Conservation (phyloP, 208 protist genomes). For the Jaenimonas drosophilae region DNA sequence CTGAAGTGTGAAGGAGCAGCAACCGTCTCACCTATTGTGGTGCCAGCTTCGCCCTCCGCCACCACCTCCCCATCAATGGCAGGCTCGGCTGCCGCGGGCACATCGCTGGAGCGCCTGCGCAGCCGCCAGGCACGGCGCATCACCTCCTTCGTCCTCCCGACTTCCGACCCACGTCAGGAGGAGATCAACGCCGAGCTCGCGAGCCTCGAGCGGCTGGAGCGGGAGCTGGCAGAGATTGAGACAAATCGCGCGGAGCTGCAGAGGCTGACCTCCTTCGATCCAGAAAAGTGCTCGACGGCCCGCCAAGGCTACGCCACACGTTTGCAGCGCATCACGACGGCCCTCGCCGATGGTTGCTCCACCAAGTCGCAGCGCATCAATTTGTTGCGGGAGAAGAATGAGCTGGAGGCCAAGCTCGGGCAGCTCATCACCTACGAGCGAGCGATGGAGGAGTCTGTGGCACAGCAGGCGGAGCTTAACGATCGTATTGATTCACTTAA, state of each 20-base stretch:
- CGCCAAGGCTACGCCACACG: slow-evolving; percentile 31
- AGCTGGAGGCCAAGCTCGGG: slow-evolving; percentile 21
- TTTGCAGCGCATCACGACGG: slow-evolving; percentile 16
- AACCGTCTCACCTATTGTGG: no score
- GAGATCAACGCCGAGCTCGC: slow-evolving; percentile 40
- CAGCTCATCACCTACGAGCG: slow-evolving; percentile 36
- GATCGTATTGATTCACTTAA: slow-evolving; percentile 62
- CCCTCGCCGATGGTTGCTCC: slow-evolving; percentile 8
- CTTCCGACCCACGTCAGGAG: slow-evolving; percentile 8
- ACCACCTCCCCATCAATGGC: not conserved
- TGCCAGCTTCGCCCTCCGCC: not conserved
- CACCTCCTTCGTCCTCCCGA: not conserved
- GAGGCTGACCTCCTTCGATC: slow-evolving; percentile 15
- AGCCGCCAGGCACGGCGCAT: not conserved
- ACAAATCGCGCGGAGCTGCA: slow-evolving; percentile 26
- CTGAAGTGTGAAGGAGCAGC: no score
- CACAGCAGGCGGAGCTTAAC: slow-evolving; percentile 59
- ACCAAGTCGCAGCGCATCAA: not conserved
- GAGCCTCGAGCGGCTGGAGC: slow-evolving; percentile 34
- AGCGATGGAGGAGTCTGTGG: slow-evolving; percentile 28
- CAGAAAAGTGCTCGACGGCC: slow-evolving; percentile 26
- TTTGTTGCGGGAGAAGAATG: slow-evolving; percentile 8
- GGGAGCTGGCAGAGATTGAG: slow-evolving; percentile 44
- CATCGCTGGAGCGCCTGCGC: not conserved
- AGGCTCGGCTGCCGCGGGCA: not conserved